A percentile compares a stretch with the other conserved stretches of the same genome.
Conservation (phyloP, 371 early-diverging fungal genomes). For the Mortierella sp. region DNA sequence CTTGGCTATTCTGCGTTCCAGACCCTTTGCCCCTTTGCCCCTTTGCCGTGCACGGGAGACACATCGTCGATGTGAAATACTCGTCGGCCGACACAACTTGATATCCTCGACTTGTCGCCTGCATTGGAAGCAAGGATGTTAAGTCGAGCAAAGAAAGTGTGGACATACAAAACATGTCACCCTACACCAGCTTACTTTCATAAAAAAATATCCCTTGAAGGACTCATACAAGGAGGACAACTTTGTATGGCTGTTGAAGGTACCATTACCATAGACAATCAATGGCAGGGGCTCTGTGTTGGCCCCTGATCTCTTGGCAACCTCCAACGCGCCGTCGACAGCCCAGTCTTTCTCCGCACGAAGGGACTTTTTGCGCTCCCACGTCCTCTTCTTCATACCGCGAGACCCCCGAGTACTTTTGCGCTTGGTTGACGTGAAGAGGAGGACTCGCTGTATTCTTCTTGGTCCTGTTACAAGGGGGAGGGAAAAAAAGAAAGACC, state of each 20-base stretch:
- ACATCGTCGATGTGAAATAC: neutral
- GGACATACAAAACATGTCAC: neutral
- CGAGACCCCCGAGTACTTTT: no score
- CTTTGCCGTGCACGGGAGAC: neutral
- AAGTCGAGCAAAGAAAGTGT: neutral
- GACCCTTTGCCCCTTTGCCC: no score
- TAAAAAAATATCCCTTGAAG: conserved; percentile 1
- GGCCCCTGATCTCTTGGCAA: neutral
- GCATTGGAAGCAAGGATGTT: neutral
- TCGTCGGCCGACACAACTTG: neutral
- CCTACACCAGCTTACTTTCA: neutral
- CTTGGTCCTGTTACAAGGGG: no score
- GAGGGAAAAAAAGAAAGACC: no score
- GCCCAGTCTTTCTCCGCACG: conserved; percentile 5
- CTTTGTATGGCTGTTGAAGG: neutral
- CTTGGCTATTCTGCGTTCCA: no score
- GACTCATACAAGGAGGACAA: neutral
- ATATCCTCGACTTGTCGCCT: neutral
- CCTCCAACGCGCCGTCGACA: neutral
- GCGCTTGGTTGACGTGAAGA: no score
- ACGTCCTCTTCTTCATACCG: neutral
- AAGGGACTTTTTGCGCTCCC: neutral
- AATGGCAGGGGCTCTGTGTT: no score
- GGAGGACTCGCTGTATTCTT: no score
- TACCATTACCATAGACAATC: neutral